These are phyloP conservation scores for Perilla frutescens DNA, from an alignment of 257 asterid genomes.

Conservation along the genomic window DNA sequence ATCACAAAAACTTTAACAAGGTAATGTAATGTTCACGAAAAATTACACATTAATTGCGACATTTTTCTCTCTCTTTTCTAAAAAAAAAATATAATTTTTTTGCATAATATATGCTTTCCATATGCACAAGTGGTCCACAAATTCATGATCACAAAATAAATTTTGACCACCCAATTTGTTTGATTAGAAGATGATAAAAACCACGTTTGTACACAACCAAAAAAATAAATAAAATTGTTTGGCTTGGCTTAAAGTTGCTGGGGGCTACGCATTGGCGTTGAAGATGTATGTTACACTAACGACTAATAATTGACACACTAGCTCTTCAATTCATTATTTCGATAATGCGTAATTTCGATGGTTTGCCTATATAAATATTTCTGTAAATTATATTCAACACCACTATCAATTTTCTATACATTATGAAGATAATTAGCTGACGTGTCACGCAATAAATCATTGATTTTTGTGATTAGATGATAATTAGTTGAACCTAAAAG, in stretches of 20 bases:
- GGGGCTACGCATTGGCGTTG: background rate
- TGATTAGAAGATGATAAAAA: background rate
- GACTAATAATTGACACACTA: constrained; percentile 16
- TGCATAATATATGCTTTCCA: constrained; percentile 2
- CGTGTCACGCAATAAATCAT: constrained; percentile 26
- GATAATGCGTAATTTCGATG: background rate
- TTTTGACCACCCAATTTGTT: constrained; percentile 17
- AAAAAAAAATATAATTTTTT: background rate
- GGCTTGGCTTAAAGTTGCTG: constrained; percentile 34
- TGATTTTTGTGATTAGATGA: constrained; percentile 19
- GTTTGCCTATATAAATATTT: too few species aligned
- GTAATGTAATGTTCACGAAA: too few species aligned
- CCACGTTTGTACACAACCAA: background rate
- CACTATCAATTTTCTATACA: constrained; percentile 7
- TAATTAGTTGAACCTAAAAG: constrained; percentile 26
- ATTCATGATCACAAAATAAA: background rate
- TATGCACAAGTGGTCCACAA: constrained; percentile 29
- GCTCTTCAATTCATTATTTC: background rate
- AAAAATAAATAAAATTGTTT: background rate
- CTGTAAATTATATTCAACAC: constrained; percentile 9
- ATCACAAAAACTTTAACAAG: too few species aligned
- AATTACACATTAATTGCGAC: background rate
- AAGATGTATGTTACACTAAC: background rate
- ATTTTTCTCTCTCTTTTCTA: background rate
- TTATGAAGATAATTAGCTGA: background rate